A percentile compares a stretch with the other conserved stretches of the same genome.
Conservation (phyloP, 148 eudicot species). For the Chenopodium quinoa region DNA sequence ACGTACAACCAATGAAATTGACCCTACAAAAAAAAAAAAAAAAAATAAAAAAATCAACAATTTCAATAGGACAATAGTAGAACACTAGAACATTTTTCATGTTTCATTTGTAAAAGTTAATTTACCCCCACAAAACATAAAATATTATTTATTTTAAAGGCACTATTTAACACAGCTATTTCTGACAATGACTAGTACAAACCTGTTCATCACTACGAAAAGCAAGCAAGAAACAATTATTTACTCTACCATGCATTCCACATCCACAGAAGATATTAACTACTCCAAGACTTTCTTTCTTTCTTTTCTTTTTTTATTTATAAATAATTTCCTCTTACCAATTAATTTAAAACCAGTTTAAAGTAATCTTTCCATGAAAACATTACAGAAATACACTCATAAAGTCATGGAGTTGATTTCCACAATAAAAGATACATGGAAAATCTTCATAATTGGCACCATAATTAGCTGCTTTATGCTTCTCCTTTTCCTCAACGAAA, state of each 20-base stretch:
- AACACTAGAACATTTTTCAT: too few species aligned
- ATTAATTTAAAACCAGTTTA: neutral
- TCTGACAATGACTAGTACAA: neutral
- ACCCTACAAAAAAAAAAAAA: neutral
- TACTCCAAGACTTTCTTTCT: neutral
- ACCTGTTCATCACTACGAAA: neutral
- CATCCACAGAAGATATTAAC: neutral
- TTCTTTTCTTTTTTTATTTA: too few species aligned
- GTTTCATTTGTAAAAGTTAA: too few species aligned
- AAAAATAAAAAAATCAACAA: too few species aligned
- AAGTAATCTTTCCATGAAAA: neutral
- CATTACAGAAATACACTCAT: neutral
- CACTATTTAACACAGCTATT: neutral
- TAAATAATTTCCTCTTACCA: too few species aligned
- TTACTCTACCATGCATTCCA: neutral
- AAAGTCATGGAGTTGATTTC: slow-evolving; percentile 3
- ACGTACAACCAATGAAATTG: neutral
- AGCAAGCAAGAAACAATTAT: neutral
- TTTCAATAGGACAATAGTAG: too few species aligned
- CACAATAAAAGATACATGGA: neutral
- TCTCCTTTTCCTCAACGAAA: neutral
- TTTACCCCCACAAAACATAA: neutral
- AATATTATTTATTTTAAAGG: too few species aligned
- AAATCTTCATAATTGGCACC: neutral
- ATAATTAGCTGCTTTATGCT: neutral